Evolutionary conservation across 768 basidiomycete species (phyloP).

Genomic region (Hericium rajendrae): DNA sequence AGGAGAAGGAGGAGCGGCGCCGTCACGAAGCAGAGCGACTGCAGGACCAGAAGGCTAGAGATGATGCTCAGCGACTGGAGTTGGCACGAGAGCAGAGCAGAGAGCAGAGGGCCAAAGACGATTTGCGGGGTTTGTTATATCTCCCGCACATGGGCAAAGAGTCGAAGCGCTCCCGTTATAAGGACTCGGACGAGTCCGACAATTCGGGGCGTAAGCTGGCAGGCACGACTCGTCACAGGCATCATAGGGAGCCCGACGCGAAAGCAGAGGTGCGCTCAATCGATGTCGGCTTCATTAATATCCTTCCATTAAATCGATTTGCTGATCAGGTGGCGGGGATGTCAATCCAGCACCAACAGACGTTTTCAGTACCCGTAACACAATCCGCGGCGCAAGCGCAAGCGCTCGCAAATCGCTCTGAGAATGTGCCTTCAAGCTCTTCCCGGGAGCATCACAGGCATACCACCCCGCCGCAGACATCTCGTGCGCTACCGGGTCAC

Average conservation of each 20-base stretch:
- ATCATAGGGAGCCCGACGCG: constrained; percentile 1
- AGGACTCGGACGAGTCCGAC: constrained; percentile 15
- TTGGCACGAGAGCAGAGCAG: neutral
- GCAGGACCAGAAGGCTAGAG: constrained; percentile 13
- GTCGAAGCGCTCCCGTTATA: constrained; percentile 11
- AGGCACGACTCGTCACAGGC: constrained; percentile 5
- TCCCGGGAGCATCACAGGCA: neutral
- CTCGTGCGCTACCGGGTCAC: neutral
- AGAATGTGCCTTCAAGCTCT: neutral
- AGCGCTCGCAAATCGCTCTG: neutral
- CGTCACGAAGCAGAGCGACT: constrained; percentile 10
- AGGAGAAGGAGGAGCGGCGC: constrained; percentile 12
- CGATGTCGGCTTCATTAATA: neutral
- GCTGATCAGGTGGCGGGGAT: neutral
- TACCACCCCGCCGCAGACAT: neutral
- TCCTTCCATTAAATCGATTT: neutral
- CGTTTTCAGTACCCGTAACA: neutral
- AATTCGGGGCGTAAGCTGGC: constrained; percentile 9
- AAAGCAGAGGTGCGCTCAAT: neutral
- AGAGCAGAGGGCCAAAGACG: constrained; percentile 9
- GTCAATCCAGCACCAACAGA: neutral
- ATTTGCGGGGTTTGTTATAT: constrained; percentile 12
- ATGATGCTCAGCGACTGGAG: constrained; percentile 7
- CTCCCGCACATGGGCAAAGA: constrained; percentile 1
- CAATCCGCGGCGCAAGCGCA: neutral